Evolutionary conservation across 257 asterid genomes (phyloP), one percentile per base, ranked within the genome.

Genomic region (Scutellaria galericulata): DNA sequence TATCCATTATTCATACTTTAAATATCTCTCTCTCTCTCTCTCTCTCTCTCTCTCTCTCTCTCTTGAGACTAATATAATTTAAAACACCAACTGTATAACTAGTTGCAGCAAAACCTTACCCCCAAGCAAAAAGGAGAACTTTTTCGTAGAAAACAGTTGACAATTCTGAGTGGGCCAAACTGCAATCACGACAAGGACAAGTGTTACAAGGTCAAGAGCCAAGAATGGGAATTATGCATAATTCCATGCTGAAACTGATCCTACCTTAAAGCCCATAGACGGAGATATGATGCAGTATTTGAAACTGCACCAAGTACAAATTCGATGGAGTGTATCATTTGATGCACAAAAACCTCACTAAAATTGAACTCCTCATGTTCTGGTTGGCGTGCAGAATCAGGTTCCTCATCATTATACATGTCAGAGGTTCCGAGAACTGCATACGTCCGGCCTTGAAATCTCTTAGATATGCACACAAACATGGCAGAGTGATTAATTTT

Each of bases 221-320:
- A 71, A n/a, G 64, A 73, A 48, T 72, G 72, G 68, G 44, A 68
- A 54, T 56, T 42, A 60, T 9, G 57, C 27, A 62, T 55, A 67
- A 76, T 18, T 7, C n/a, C 35, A 67, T 48, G 72, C 53, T 42
- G 57, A 70, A 37, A 68, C 12, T 7, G 77, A 44, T 65, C 45
- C 18, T 71, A 93, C 98, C 98, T 93, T 81, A 93, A 84, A 62
- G 97, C 98, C 98, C 98, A 93, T 40, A 93, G 87, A 73, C 97
- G 89, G 73, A 90, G 98, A 79, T 93, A 93, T 42, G 98, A 93
- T 41, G 98, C 97, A 66, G 98, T 93, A 74, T 93, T 93, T 68
- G 98, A 90, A 77, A 93, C 98, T 45, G 98, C 97, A 66, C 98
- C 98, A 62, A 93, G 90, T 39, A 93, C 96, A 66, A 93, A 93